Evolutionary conservation across 2,329 filamentous ascomycete species (phyloP), one percentile per base, ranked within the genome.

Genomic region (Verticillium albo-atrum): DNA sequence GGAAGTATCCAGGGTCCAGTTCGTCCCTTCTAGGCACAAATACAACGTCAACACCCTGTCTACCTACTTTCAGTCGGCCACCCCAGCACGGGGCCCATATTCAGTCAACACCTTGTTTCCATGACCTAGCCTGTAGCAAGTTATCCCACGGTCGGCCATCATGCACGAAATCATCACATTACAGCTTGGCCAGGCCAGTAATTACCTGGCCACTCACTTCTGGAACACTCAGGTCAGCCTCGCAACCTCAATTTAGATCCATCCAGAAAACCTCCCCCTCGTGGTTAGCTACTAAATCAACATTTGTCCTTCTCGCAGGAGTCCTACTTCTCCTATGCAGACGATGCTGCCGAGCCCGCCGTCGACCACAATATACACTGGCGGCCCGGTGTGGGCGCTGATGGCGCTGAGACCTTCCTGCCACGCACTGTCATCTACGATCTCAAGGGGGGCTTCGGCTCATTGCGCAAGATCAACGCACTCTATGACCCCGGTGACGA

Each of bases 111-210:
- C 42, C n/a, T 6, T 3, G 42, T 20, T 9, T 20, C 10, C 5
- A 25, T 50, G 20, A 20, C 10, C 20, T 23, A 25, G 20, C 20
- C 25, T 20, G 9, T 4, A 9, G 25, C 42, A 25, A 15, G 20
- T n/a, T 20, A n/a, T 50, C 20, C 9, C n/a, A 10, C 17, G n/a
- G 25, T 23, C 10, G 25, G 20, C 1, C n/a, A 63, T 27, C 4
- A 98, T 99, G 95, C 92, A 93, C 75, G 95, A 99, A 76, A 92
- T 98, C 62, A 82, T 99, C 62, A 97, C 94, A 0, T 80, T 99
- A 53, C 95, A 99, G 80, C 87, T 98, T 61, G 95, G 95, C 51
- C 89, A 96, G 72, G 88, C 90, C 71, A 93, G 90, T 72, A 99
- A 99, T 74, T 96, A 97, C 69, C 79, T 96, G 25, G 93, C 90